Conservation (phyloP, 495 filamentous ascomycete genomes). For the Penicillium steckii region DNA sequence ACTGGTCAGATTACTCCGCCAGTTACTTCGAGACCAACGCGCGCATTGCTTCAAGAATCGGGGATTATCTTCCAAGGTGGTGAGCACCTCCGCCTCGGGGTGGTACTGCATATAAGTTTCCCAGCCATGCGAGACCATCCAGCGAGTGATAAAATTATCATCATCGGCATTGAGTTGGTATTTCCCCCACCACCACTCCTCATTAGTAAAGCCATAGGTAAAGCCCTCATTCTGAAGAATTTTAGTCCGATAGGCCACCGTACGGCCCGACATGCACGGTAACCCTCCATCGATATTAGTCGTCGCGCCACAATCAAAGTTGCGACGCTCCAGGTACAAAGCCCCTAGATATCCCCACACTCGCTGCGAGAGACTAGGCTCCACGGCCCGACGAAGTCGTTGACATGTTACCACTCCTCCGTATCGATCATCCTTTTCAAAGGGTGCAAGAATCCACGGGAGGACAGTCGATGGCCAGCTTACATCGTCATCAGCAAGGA, state of each 20-base stretch:
- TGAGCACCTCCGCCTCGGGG: slow-evolving; percentile 69
- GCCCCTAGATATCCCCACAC: slow-evolving; percentile 78
- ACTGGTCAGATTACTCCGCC: slow-evolving; percentile 77
- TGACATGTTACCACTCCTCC: slow-evolving; percentile 85
- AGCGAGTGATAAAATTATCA: slow-evolving; percentile 82
- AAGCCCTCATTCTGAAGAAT: slow-evolving; percentile 79
- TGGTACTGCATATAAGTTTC: slow-evolving; percentile 78
- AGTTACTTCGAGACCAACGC: slow-evolving; percentile 80
- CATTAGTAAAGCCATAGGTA: slow-evolving; percentile 67
- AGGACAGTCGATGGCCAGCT: slow-evolving; percentile 75
- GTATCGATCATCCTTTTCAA: slow-evolving; percentile 67
- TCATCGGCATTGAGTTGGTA: slow-evolving; percentile 79
- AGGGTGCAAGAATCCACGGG: slow-evolving; percentile 81
- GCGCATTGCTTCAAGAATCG: slow-evolving; percentile 77
- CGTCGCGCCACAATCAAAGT: slow-evolving; percentile 87
- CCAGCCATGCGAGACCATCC: slow-evolving; percentile 74
- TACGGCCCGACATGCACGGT: slow-evolving; percentile 84
- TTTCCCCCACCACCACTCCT: slow-evolving; percentile 64
- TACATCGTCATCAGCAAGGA: slow-evolving; percentile 88
- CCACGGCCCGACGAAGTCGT: slow-evolving; percentile 63
- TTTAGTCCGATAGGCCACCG: slow-evolving; percentile 75
- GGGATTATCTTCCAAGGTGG: slow-evolving; percentile 69
- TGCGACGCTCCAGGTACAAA: slow-evolving; percentile 77
- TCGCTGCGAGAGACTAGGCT: slow-evolving; percentile 53
- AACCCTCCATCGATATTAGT: slow-evolving; percentile 83